Percentiles rank a stretch among this genome's conserved stretches.
Evolutionary conservation across 208 protist species (phyloP).

Genomic region (Acanthamoeba triangularis): DNA sequence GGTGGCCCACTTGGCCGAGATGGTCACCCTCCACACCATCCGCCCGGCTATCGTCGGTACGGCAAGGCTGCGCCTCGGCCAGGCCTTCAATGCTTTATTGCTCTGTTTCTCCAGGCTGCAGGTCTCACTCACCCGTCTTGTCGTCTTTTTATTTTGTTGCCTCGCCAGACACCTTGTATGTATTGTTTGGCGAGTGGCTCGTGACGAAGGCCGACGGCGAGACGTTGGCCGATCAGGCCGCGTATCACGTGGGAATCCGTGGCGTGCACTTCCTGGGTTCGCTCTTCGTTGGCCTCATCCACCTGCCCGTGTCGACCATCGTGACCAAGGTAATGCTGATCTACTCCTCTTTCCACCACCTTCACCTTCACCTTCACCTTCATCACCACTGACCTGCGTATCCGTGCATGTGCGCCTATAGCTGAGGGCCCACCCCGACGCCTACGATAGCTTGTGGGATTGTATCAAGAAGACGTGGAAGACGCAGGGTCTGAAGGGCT

Average conservation of each 20-base stretch:
- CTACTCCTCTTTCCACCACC: background rate
- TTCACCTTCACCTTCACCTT: background rate
- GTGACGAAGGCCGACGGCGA: constrained; percentile 19
- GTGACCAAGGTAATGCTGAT: constrained; percentile 15
- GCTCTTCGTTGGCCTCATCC: constrained; percentile 8
- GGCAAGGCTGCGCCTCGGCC: background rate
- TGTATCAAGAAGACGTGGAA: constrained; percentile 25
- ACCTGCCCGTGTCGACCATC: constrained; percentile 29
- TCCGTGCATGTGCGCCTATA: background rate
- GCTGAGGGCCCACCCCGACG: constrained; percentile 8
- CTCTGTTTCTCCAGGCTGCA: background rate
- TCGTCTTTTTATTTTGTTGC: too few relatives aligned
- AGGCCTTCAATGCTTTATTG: background rate
- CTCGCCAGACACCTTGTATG: background rate
- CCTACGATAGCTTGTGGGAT: constrained; percentile 2
- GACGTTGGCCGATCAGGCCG: background rate
- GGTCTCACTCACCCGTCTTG: too few relatives aligned
- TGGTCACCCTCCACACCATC: constrained; percentile 24
- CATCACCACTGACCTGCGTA: background rate
- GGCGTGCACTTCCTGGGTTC: background rate
- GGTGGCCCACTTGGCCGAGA: constrained; percentile 16
- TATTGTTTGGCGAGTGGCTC: constrained; percentile 28
- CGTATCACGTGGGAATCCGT: background rate
- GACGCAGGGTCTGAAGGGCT: constrained; percentile 18
- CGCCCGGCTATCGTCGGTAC: background rate